Evolutionary conservation across 768 basidiomycete genomes (phyloP), one percentile per base, ranked within the genome.

Genomic region (Coprinopsis sp.): DNA sequence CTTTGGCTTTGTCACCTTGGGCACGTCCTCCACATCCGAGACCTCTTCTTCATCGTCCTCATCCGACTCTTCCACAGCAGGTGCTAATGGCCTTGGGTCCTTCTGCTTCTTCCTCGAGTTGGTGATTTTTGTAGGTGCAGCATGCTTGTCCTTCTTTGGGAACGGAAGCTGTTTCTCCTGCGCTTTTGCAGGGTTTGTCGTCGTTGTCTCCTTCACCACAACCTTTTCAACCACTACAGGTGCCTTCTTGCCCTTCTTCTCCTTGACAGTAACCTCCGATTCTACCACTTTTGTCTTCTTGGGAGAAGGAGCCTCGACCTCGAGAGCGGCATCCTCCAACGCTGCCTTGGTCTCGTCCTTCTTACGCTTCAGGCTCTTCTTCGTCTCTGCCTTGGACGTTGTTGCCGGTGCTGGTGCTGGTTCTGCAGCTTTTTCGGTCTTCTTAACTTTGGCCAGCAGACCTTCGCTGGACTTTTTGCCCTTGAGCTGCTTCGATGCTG

Each of bases 351-450:
- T 37, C 12, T 38, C 39, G 16, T 60, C 61, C 40, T 63, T 62
- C 49, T 69, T 64, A 22, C 63, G 59, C 53, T 66, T 68, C 44
- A 57, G 33, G 14, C 53, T 49, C 31, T 65, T 66, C 51, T 56
- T 41, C 42, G 58, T 44, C 40, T 46, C 37, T 23, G 54, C 33
- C 38, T 54, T 49, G n/a, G n/a, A n/a, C 6, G 48, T 36, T 33
- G 50, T 24, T 16, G 49, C 28, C 11, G 37, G 24, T 24, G 39
- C 11, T 12, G 37, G 33, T 55, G 60, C 36, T 59, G 64, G 45
- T 53, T 50, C 52, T 14, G 36, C 50, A 19, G 55, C 46, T 51
- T 48, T 56, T 51, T 44, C n/a, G n/a, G n/a, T n/a, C n/a, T n/a
- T n/a, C n/a, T n/a, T n/a, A n/a, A n/a, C n/a, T n/a, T n/a, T n/a